These are phyloP conservation scores for Phaeodactylum tricornutum DNA, from an alignment of 108 stramenopile genomes.

Conservation along the genomic window DNA sequence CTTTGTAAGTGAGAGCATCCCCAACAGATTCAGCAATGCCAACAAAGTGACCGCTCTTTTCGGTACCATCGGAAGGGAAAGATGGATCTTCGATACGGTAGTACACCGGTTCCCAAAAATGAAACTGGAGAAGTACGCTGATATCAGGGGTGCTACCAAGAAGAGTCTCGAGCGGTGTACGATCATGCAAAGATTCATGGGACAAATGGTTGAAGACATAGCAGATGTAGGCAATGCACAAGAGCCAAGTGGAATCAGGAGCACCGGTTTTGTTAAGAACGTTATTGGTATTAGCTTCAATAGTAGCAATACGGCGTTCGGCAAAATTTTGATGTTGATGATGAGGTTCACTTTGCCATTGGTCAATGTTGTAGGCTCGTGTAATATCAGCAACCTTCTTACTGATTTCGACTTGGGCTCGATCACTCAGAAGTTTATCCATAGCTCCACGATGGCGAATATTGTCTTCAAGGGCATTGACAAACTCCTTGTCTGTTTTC, in stretches of 20 bases:
- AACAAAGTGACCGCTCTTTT: conserved; percentile 10
- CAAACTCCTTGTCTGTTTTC: conserved; percentile 10
- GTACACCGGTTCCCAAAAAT: conserved; percentile 11
- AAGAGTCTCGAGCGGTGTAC: conserved; percentile 4
- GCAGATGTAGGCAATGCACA: conserved; percentile 9
- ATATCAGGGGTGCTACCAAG: conserved; percentile 14
- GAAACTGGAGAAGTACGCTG: conserved; percentile 6
- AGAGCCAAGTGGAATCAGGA: conserved; percentile 13
- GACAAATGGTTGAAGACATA: conserved; percentile 7
- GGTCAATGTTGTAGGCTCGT: conserved; percentile 3
- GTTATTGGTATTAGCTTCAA: conserved; percentile 6
- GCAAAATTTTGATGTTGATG: conserved; percentile 18
- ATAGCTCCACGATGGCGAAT: conserved; percentile 14
- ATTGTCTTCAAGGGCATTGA: conserved; percentile 11
- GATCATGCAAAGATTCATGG: not conserved
- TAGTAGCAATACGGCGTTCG: conserved; percentile 5
- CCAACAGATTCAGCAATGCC: conserved; percentile 25
- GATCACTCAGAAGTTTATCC: conserved; percentile 5
- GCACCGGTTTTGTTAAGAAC: conserved; percentile 15
- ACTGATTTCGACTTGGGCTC: conserved; percentile 11
- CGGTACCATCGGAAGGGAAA: not conserved
- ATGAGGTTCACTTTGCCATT: conserved; percentile 11
- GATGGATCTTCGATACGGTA: not conserved
- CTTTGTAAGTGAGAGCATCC: conserved; percentile 14
- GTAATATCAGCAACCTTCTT: conserved; percentile 1